phyloP scores from a whole-genome alignment of 2,329 filamentous ascomycete species.

The Alternaria gansuensis region DNA sequence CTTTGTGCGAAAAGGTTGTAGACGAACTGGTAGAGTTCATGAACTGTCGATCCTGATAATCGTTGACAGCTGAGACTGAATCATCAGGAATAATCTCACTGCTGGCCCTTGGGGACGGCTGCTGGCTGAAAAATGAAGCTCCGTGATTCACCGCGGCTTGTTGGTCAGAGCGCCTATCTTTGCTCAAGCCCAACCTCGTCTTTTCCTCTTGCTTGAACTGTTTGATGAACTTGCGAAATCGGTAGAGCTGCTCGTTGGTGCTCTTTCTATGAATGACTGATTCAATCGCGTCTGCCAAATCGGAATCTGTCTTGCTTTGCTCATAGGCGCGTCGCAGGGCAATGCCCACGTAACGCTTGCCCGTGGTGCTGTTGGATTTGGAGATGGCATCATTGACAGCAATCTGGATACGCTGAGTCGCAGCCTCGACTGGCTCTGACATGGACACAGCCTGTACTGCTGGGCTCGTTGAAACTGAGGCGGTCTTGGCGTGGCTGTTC shows the following conservation, averaged over 20 bases:
- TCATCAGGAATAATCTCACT: conserved; percentile 40
- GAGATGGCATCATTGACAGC: conserved; percentile 56
- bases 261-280: conserved; percentile 55
- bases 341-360: conserved; percentile 33
- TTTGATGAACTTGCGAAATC: conserved; percentile 57
- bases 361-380: conserved; percentile 52
- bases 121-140: conserved; percentile 27
- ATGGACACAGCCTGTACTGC: conserved; percentile 28
- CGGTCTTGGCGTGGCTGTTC: conserved; percentile 33
- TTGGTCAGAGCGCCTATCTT: conserved; percentile 29
- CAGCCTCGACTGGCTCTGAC: conserved; percentile 22
- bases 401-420: conserved; percentile 43
- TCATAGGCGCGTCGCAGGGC: conserved; percentile 57
- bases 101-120: conserved; percentile 36
- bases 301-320: conserved; percentile 51
- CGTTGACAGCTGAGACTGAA: conserved; percentile 34
- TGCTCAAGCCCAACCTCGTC: conserved; percentile 33
- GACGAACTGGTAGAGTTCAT: conserved; percentile 11
- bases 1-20: conserved; percentile 34
- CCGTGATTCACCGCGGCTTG: conserved; percentile 47
- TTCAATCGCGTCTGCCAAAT: conserved; percentile 54
- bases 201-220: conserved; percentile 49
- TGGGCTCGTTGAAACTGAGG: conserved; percentile 32
- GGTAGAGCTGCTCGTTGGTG: conserved; percentile 50
- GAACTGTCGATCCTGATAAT: conserved; percentile 28